These are phyloP conservation scores for Sporothrix euskadiensis DNA, from an alignment of 2,329 filamentous ascomycete species.

Conservation along the genomic window DNA sequence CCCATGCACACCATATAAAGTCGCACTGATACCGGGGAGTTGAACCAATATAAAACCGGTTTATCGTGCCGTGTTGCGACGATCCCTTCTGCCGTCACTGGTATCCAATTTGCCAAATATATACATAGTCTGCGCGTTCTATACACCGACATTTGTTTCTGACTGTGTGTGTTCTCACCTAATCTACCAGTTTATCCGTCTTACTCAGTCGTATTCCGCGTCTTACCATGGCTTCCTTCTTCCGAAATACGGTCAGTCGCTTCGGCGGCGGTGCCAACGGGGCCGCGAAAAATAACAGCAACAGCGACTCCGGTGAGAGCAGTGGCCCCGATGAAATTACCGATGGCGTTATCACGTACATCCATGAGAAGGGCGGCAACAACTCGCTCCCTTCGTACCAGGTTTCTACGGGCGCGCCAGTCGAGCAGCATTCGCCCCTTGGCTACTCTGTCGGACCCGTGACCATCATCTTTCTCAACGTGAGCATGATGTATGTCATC, in stretches of 20 bases:
- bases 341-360: constrained; percentile 25
- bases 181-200: neutral
- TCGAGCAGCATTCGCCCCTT: constrained; percentile 59
- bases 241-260: neutral
- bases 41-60: neutral
- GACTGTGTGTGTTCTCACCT: neutral
- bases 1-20: neutral
- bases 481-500: constrained; percentile 54
- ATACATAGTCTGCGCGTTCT: neutral
- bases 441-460: constrained; percentile 59
- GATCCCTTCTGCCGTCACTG: neutral
- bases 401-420: constrained; percentile 61
- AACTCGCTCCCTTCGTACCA: constrained; percentile 42
- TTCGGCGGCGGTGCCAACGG: neutral
- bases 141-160: neutral
- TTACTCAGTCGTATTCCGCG: neutral
- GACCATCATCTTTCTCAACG: constrained; percentile 60
- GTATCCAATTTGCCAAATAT: neutral
- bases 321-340: constrained; percentile 12
- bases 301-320: neutral
- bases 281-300: neutral
- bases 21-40: too few species aligned
- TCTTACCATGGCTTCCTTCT: neutral
- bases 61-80: neutral
- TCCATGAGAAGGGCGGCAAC: constrained; percentile 34